These are phyloP conservation scores for Monascus purpureus DNA, from an alignment of 495 filamentous ascomycete species.

Conservation along the genomic window DNA sequence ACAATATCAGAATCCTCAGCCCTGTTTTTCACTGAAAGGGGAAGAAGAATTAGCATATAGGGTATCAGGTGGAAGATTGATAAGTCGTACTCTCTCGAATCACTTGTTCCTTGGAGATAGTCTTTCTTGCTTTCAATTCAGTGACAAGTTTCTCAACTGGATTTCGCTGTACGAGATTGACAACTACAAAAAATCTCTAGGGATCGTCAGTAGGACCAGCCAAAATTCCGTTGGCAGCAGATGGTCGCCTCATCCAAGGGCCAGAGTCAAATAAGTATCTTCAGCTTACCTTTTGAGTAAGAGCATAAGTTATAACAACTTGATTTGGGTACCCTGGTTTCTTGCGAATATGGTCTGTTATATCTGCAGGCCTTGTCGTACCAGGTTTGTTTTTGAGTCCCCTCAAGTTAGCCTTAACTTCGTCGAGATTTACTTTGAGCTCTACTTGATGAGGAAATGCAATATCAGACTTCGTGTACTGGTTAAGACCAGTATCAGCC, in stretches of 20 bases:
- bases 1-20: constrained; percentile 80
- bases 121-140: constrained; percentile 47
- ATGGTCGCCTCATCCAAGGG: too few relatives aligned
- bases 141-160: constrained; percentile 60
- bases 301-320: constrained; percentile 77
- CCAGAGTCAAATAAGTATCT: not conserved
- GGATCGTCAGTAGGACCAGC: constrained; percentile 1
- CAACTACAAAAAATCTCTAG: constrained; percentile 63
- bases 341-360: constrained; percentile 62
- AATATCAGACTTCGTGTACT: constrained; percentile 52
- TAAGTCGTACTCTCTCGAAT: constrained; percentile 62
- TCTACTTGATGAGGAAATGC: constrained; percentile 86
- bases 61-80: not conserved
- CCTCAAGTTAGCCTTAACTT: constrained; percentile 77
- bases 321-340: constrained; percentile 57
- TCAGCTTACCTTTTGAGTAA: constrained; percentile 62
- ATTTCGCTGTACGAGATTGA: constrained; percentile 59
- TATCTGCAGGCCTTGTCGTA: constrained; percentile 81
- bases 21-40: constrained; percentile 53
- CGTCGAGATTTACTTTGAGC: constrained; percentile 75
- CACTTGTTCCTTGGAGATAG: constrained; percentile 69
- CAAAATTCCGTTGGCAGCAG: not conserved
- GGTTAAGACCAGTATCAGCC: constrained; percentile 36
- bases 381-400: constrained; percentile 93
- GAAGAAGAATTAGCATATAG: not conserved